Evolutionary conservation across 805 yeast species (phyloP), one percentile per base, ranked within the genome.

Genomic region (Kodamaea lidongshanica): DNA sequence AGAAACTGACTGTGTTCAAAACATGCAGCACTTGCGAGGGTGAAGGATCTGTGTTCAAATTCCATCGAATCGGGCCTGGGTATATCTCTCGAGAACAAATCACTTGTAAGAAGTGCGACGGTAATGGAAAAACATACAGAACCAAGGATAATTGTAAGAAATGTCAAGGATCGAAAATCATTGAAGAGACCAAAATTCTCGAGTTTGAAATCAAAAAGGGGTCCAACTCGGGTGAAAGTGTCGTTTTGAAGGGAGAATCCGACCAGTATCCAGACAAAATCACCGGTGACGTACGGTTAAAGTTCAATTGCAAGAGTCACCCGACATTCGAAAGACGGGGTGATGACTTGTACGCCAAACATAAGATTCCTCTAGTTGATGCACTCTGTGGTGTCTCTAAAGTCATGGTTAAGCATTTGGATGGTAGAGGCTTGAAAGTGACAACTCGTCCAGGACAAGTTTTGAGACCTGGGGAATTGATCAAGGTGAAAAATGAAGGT

Each of bases 151-250:
- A 66, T 38, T 89, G 98, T 63, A 80, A 76, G 42, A 67, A 65
- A 36, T 89, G 98, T 59, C 52, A 56, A 12, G 96, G 96, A 3
- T 56, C 56, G 5, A 72, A 79, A 15, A 59, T 72, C 3, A 58
- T 63, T 3, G 79, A 77, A 36, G 84, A 83, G 45, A 69, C 77
- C 13, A 79, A 81, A 46, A 70, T 79, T 7, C 54, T 88, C 35
- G 94, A 85, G 46, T 84, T 92, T 36, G 75, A 75, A 41, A 73
- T 89, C 16, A 73, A 75, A 3, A 76, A 74, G 27, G 97, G 97
- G 2, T 67, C 84, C 4, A 61, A 67, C 20, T 62, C 70, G 29
- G 73, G 72, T 8, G 94, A 84, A 20, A 50, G 61, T 2, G 67
- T 89, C 13, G 69, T 70, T 0, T 56, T 86, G 35, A 54, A 62